Conservation (phyloP, 176 grass and related monocot genomes). For the Neostapfia colusana region DNA sequence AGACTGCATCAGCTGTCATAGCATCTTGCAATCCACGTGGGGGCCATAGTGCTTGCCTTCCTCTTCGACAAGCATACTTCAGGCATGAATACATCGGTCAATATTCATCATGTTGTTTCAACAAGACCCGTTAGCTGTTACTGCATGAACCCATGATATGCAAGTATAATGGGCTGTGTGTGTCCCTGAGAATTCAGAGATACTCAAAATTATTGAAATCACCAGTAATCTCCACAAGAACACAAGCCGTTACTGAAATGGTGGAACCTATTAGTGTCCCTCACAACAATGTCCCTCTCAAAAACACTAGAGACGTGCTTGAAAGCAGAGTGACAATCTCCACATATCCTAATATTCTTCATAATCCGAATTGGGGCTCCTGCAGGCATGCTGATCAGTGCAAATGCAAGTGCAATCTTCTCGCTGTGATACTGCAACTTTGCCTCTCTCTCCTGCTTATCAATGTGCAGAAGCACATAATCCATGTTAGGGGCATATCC, state of each 20-base stretch:
- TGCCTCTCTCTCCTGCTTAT: slow-evolving; percentile 55
- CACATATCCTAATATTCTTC: slow-evolving; percentile 82
- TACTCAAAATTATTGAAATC: slow-evolving; percentile 12
- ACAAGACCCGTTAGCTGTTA: neutral
- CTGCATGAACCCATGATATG: neutral
- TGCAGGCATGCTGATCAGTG: slow-evolving; percentile 56
- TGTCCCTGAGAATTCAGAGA: neutral
- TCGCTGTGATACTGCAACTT: slow-evolving; percentile 75
- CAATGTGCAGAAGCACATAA: slow-evolving; percentile 51
- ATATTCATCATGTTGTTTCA: neutral
- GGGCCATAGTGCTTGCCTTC: neutral
- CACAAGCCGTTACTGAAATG: slow-evolving; percentile 66
- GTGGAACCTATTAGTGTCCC: slow-evolving; percentile 75
- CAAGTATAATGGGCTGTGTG: neutral
- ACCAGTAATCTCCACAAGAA: slow-evolving; percentile 86
- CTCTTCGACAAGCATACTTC: neutral
- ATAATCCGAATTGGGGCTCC: slow-evolving; percentile 66
- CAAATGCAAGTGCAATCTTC: slow-evolving; percentile 77
- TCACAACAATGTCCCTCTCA: slow-evolving; percentile 64
- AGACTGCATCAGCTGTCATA: neutral
- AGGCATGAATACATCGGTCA: neutral
- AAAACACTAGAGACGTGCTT: slow-evolving; percentile 59
- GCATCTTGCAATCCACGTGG: slow-evolving; percentile 4
- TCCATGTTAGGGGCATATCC: slow-evolving; percentile 66
- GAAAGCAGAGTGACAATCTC: slow-evolving; percentile 78